Conservation (phyloP, 2,329 filamentous ascomycete species). For the Sporothrix humicola region DNA sequence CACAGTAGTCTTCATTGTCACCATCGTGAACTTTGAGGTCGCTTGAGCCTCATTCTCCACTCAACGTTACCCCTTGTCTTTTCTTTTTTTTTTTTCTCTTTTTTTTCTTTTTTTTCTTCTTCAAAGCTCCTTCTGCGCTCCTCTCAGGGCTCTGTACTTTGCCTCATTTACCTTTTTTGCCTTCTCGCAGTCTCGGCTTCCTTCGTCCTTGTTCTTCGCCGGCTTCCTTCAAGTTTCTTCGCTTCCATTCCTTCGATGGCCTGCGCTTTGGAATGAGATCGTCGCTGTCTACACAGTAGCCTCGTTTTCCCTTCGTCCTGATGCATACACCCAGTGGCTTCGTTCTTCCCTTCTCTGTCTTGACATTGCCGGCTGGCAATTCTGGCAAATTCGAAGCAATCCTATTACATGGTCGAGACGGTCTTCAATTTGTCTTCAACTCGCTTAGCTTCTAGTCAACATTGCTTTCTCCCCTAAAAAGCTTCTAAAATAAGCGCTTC, state of each 20-base stretch:
- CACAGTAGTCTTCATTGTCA: not conserved
- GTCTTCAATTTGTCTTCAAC: not conserved
- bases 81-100: too few relatives aligned
- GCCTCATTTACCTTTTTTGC: too few relatives aligned
- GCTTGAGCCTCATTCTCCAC: conserved; percentile 2
- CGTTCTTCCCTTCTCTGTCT: not conserved
- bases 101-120: too few relatives aligned
- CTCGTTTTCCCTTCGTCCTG: not conserved
- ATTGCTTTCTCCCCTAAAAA: not conserved
- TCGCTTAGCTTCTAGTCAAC: not conserved
- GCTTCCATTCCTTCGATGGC: not conserved
- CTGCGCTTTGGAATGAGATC: conserved; percentile 14
- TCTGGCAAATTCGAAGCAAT: not conserved
- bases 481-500: conserved; percentile 5
- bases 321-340: not conserved
- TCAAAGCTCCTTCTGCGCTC: too few relatives aligned
- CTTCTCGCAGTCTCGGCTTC: not conserved
- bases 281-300: not conserved
- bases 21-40: not conserved
- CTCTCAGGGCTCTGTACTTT: too few relatives aligned
- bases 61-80: not conserved
- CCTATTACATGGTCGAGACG: too few relatives aligned
- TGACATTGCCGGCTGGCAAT: conserved; percentile 4
- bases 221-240: not conserved
- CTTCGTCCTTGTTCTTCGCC: not conserved